These are phyloP conservation scores for Coemansia sp. DNA, from an alignment of 192 early-diverging fungal genomes.

Conservation along the genomic window DNA sequence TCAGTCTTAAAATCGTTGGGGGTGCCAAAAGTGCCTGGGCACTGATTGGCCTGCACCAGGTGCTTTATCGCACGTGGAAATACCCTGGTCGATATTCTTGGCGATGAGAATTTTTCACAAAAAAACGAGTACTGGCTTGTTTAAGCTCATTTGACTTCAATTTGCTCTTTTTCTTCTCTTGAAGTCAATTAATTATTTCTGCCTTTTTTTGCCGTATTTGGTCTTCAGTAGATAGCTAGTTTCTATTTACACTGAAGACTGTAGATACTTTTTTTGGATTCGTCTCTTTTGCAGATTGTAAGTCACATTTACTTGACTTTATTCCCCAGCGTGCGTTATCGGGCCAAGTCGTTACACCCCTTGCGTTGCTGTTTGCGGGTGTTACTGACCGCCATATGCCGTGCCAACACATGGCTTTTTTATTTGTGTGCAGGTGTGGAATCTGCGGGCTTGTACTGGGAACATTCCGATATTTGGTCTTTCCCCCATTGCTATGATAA, in stretches of 20 bases:
- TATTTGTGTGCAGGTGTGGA: not conserved
- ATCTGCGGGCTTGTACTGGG: too few relatives aligned
- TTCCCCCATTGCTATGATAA: not conserved
- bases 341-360: not conserved
- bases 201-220: constrained; percentile 7
- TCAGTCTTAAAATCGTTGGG: not conserved
- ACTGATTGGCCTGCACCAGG: constrained; percentile 4
- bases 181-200: constrained; percentile 6
- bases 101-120: constrained; percentile 2
- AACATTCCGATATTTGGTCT: not conserved
- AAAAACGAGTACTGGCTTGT: not conserved
- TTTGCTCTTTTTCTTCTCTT: constrained; percentile 4
- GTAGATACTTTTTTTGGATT: constrained; percentile 1
- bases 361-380: too few relatives aligned
- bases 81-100: constrained; percentile 3
- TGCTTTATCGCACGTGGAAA: constrained; percentile 9
- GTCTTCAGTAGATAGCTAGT: constrained; percentile 6
- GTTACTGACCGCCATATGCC: not conserved
- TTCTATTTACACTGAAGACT: constrained; percentile 8
- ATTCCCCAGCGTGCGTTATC: not conserved
- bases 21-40: not conserved
- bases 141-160: not conserved
- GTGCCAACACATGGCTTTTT: not conserved
- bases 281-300: constrained; percentile 6
- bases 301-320: not conserved